Base-by-base conservation (phyloP, 306 rosid genomes). In the Malus sylvestris region DNA sequence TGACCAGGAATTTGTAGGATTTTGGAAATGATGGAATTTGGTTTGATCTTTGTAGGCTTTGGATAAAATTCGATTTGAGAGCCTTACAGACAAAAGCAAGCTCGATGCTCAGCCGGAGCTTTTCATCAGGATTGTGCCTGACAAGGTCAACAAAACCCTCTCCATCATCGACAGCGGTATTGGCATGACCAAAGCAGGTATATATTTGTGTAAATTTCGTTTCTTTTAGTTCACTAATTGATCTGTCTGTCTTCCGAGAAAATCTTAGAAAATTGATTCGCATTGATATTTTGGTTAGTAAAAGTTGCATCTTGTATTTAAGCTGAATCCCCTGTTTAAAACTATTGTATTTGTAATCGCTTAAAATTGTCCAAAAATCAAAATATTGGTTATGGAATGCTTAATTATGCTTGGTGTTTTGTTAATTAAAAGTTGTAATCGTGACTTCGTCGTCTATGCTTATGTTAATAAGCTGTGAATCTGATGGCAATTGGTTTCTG, bases 181-280 rank as follows among this genome's bases (percentile, higher is more conserved):
- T 51, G 95, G 92, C 30, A 90, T 90, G 94, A 87, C 94, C 70
- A 90, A 90, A 84, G 94, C 90, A 87, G 91, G 94, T 89, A 70
- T 13, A 5, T 25, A 0, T 0, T 1, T 16, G 0, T 14, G 38
- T 19, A 4, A 51, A 51, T 15, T 16, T 15, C 15, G 0, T 1
- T 19, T 73, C 10, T 13, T 40, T 38, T 14, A 4, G 0, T 58
- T 22, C 0, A 22, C 4, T 8, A 11, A 4, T 18, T 30, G 22
- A 3, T 46, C 3, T 72, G 76, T 6, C 33, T 53, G 32, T 29
- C 5, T 51, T 51, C 18, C 10, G 2, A 10, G 49, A 32, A n/a
- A n/a, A 32, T 53, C 2, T 10, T 2, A 15, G 40, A 62, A 62
- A 6, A 3, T 63, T 4, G 5, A 63, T 46, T 4, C 2, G 3